Evolutionary conservation across 2,329 filamentous ascomycete genomes (phyloP), one percentile per base, ranked within the genome.

Genomic region (Macrophomina pseudophaseolina): DNA sequence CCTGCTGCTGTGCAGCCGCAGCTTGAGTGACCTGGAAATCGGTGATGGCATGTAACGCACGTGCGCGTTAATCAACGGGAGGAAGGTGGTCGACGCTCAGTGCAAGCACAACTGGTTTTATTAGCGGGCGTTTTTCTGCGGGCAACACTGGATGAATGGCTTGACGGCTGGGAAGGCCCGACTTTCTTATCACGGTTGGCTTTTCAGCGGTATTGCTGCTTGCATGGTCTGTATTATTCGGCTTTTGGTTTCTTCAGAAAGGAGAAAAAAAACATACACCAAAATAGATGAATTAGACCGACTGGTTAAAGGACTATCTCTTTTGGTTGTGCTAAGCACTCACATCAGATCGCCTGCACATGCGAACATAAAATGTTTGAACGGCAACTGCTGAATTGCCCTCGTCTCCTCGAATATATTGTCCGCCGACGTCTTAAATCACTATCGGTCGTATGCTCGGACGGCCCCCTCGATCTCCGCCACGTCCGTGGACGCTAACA

Each of bases 261-360:
- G 44, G 32, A 49, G 28, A 35, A 38, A n/a, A 60, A 62, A 62
- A 18, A 60, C 18, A 60, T 46, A 48, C 6, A 16, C 56, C 16
- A 48, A n/a, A 48, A 18, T 62, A 62, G 58, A 62, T 62, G 58
- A 62, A 58, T 16, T 62, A 62, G 58, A 62, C 44, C 58, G 33
- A 33, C 4, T 33, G 58, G 30, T 62, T 49, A 62, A 32, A 49
- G n/a, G 42, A 49, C 58, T 28, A 33, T 28, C 18, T 14, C 54
- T 14, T 14, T 7, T 58, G 28, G 11, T 14, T 44, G 11, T 23
- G 7, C 42, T 12, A 28, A 58, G 16, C 12, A 33, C 54, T 44
- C 53, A 38, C 35, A 38, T 3, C 7, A 12, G 4, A 38, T 38
- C 35, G 11, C 6, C 11, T 38, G 35, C 11, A 38, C 35, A 8